Evolutionary conservation across 257 asterid genomes (phyloP), one percentile per base, ranked within the genome.

Genomic region (Fraxinus anomala): DNA sequence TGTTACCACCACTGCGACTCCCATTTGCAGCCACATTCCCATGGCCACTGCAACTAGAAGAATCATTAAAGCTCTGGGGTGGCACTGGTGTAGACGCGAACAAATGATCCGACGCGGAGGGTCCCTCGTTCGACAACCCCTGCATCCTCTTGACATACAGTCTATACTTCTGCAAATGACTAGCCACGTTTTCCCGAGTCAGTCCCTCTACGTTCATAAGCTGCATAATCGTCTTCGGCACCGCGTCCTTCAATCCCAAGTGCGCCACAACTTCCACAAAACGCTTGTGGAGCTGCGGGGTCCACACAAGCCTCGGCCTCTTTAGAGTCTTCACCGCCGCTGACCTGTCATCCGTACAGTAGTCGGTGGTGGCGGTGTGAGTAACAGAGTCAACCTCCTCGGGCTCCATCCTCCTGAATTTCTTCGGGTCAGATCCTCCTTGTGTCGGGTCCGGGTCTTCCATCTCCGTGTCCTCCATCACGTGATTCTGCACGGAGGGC

Each of bases 261-360:
- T 92, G 97, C 37, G 85, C 93, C 85, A 94, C 98, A 80, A 92
- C 97, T 30, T 94, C 98, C 70, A 94, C 92, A 59, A 94, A 94
- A 3, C 97, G 89, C 88, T 91, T 94, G 84, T 94, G 97, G 80
- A 92, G 85, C 89, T 92, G 94, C 77, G 97, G 96, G 21, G 98
- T 94, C 98, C 98, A 94, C 71, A 94, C 98, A 76, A 94, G 92
- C 79, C 98, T 86, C 68, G 97, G 89, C 84, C 94, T 76, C 91
- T 92, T 94, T 85, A 84, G 75, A 14, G 90, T 81, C 93, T 88
- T 87, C 37, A 87, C 91, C 42, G 91, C 81, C 70, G 85, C 80
- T 56, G 86, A 81, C 82, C 75, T 84, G 71, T 93, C 94, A 36
- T 86, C 97, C 6, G 49, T 73, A 36, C 83, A 83, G 76, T 78